These are phyloP conservation scores for Termitomyces sp. DNA, from an alignment of 768 basidiomycete genomes.

Conservation along the genomic window DNA sequence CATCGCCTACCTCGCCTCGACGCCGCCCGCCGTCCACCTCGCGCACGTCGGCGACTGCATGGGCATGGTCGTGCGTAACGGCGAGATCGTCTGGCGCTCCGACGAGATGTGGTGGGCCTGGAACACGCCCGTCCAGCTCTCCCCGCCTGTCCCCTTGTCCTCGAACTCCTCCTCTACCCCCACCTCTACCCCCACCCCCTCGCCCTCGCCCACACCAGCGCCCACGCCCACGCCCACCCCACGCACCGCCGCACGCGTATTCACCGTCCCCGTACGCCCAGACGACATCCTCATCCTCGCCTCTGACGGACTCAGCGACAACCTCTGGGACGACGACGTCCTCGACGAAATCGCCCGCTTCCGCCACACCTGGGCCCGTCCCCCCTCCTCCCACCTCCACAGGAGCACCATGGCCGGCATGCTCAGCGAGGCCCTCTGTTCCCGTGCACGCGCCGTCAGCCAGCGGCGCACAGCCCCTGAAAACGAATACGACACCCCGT, in stretches of 20 bases:
- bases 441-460: slow-evolving; percentile 66
- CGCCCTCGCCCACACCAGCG: slow-evolving; percentile 2
- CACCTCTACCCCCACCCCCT: too few species aligned
- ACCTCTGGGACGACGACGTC: slow-evolving; percentile 85
- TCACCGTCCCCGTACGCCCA: slow-evolving; percentile 61
- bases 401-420: slow-evolving; percentile 52
- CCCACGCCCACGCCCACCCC: slow-evolving; percentile 14
- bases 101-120: slow-evolving; percentile 90
- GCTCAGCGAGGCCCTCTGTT: slow-evolving; percentile 78
- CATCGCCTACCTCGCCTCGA: slow-evolving; percentile 55
- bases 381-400: neutral
- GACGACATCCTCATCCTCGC: slow-evolving; percentile 80
- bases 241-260: slow-evolving; percentile 58
- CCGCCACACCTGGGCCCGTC: slow-evolving; percentile 11
- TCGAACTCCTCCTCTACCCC: too few species aligned
- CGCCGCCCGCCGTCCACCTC: slow-evolving; percentile 61
- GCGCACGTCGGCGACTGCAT: slow-evolving; percentile 88
- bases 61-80: slow-evolving; percentile 78
- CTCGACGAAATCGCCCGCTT: slow-evolving; percentile 74
- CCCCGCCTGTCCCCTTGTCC: slow-evolving; percentile 4
- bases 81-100: slow-evolving; percentile 77
- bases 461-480: too few species aligned
- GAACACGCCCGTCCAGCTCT: slow-evolving; percentile 45
- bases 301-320: slow-evolving; percentile 79
- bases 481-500: slow-evolving; percentile 66